Percentiles rank a stretch among this genome's conserved stretches.
Conservation (phyloP, 1,284 basidiomycete genomes). For the Crocinoboletus sp. region DNA sequence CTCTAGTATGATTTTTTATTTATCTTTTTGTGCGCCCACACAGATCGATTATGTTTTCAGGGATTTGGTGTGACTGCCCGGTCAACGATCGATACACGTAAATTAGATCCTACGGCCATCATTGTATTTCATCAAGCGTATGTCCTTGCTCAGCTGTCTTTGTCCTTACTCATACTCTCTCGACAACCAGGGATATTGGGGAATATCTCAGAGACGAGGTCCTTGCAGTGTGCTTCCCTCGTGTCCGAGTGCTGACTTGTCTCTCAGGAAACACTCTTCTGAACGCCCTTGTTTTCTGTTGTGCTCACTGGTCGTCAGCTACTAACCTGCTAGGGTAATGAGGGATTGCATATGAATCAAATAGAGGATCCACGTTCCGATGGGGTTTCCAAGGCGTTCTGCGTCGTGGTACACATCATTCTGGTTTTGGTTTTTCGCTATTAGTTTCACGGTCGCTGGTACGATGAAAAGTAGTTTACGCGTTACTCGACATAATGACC, state of each 20-base stretch:
- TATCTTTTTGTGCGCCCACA: constrained; percentile 5
- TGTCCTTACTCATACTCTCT: constrained; percentile 6
- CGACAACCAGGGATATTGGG: constrained; percentile 75
- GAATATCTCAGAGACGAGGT: constrained; percentile 97
- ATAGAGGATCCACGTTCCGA: not conserved
- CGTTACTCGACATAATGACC: constrained; percentile 2
- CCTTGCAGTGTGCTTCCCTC: constrained; percentile 18
- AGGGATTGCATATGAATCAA: constrained; percentile 9
- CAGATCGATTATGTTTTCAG: constrained; percentile 38
- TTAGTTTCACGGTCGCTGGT: constrained; percentile 7
- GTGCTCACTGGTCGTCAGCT: constrained; percentile 6
- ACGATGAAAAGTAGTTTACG: constrained; percentile 31
- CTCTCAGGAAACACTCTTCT: constrained; percentile 69
- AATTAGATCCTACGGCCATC: constrained; percentile 97
- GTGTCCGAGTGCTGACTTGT: constrained; percentile 6
- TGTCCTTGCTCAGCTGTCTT: constrained; percentile 6
- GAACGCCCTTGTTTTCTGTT: constrained; percentile 5
- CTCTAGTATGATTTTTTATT: constrained; percentile 57
- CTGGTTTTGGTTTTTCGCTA: not conserved
- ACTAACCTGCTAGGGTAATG: constrained; percentile 19
- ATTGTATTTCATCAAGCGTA: constrained; percentile 99
- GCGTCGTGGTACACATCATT: not conserved
- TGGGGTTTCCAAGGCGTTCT: not conserved
- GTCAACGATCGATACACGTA: constrained; percentile 94
- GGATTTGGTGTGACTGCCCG: constrained; percentile 98